Evolutionary conservation across 2,329 filamentous ascomycete species (phyloP).

Genomic region (Helotiales sp.): DNA sequence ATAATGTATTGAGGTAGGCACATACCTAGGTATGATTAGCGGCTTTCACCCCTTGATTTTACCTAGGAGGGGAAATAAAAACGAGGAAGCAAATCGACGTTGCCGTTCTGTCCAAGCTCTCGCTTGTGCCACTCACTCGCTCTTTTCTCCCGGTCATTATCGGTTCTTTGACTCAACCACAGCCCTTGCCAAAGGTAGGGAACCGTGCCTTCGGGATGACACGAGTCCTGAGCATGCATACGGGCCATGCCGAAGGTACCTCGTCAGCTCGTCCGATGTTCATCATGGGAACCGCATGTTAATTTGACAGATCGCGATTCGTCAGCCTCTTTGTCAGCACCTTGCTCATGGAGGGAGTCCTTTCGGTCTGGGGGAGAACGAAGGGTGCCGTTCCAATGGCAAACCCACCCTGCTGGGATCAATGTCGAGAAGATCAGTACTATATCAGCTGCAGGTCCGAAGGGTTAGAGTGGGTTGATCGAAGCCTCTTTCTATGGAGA

Average conservation of each 20-base stretch:
- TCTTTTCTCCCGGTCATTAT: neutral
- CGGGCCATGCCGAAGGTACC: no score
- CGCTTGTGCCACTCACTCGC: neutral
- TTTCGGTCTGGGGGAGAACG: neutral
- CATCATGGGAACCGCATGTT: conserved; percentile 5
- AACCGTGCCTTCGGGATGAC: no score
- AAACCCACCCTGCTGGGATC: neutral
- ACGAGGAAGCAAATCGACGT: conserved; percentile 4
- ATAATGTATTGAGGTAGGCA: no score
- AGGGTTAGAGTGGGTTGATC: neutral
- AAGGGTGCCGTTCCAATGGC: conserved; percentile 2
- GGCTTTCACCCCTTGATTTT: neutral
- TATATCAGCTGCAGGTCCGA: no score
- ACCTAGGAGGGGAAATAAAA: no score
- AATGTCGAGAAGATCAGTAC: neutral
- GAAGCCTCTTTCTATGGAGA: neutral
- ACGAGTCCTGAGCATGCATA: no score
- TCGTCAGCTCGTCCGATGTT: neutral
- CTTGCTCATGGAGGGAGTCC: neutral
- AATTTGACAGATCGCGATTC: neutral
- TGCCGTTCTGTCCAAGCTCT: conserved; percentile 16
- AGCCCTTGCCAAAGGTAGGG: no score
- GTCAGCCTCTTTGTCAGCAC: neutral
- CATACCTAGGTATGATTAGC: no score
- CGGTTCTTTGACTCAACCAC: no score